Evolutionary conservation across 2,329 filamentous ascomycete species (phyloP).

Genomic region (Aureobasidium sp.): DNA sequence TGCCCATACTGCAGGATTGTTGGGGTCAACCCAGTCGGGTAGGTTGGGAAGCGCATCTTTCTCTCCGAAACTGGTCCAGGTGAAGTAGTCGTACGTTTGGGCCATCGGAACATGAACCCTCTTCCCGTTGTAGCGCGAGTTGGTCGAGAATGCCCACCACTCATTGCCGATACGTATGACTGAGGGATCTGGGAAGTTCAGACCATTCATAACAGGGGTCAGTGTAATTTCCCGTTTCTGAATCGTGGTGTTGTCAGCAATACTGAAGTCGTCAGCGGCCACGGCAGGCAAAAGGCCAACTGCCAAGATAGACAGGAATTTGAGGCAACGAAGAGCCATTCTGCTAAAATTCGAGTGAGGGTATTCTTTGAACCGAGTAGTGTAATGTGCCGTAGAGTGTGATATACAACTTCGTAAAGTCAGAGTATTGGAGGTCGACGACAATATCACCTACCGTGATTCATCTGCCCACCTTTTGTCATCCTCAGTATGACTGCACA

Average conservation of each 20-base stretch:
- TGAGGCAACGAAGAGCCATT: not conserved
- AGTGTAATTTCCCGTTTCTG: not conserved
- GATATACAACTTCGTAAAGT: not conserved
- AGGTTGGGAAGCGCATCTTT: constrained; percentile 28
- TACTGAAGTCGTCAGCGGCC: not conserved
- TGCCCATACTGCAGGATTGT: constrained; percentile 27
- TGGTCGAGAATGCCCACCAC: constrained; percentile 33
- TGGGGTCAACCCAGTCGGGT: constrained; percentile 23
- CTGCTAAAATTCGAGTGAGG: not conserved
- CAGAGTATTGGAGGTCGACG: not conserved
- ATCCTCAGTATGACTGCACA: too few relatives aligned
- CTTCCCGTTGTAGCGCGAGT: constrained; percentile 19
- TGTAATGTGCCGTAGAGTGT: not conserved
- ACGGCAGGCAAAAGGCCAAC: not conserved
- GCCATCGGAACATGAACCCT: constrained; percentile 31
- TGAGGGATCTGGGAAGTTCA: constrained; percentile 27
- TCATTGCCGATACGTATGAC: constrained; percentile 28
- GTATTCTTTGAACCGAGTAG: not conserved
- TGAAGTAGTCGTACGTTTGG: constrained; percentile 27
- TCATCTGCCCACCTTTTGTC: not conserved
- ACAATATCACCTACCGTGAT: not conserved
- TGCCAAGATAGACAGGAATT: not conserved
- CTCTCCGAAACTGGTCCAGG: constrained; percentile 23
- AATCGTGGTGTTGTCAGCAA: not conserved
- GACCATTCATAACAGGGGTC: constrained; percentile 8